phyloP scores from a whole-genome alignment of 257 asterid genomes.

The Eucommia ulmoides region DNA sequence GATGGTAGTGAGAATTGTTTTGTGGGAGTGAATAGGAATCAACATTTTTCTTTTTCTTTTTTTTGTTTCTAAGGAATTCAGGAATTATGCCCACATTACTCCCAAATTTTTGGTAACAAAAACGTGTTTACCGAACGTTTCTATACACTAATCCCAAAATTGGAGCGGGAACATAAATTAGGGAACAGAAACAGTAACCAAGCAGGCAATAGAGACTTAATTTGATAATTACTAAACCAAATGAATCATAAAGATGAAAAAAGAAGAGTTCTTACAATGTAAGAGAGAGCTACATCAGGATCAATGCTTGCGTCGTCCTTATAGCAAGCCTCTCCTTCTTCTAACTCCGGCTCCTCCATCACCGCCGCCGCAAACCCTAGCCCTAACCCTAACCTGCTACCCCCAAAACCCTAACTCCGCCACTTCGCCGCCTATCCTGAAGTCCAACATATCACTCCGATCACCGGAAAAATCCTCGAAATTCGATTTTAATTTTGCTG shows the following conservation, averaged over 20 bases:
- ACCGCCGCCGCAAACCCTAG: conserved; percentile 23
- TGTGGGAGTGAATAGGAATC: too few relatives aligned
- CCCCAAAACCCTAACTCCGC: conserved; percentile 38
- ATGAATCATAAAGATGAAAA: neutral
- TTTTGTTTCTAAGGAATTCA: too few relatives aligned
- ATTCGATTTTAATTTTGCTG: conserved; percentile 25
- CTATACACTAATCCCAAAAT: neutral
- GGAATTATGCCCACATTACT: neutral
- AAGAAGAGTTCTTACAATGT: conserved; percentile 62
- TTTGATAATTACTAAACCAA: neutral
- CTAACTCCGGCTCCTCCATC: conserved; percentile 59
- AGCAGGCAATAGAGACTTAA: neutral
- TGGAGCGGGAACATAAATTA: neutral
- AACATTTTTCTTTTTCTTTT: too few relatives aligned
- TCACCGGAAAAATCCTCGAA: conserved; percentile 33
- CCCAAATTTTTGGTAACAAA: neutral
- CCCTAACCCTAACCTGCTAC: conserved; percentile 20
- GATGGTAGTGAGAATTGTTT: too few relatives aligned
- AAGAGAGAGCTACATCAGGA: conserved; percentile 72
- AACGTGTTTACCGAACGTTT: neutral
- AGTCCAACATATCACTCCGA: conserved; percentile 59
- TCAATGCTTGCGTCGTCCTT: conserved; percentile 51
- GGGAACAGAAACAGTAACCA: neutral
- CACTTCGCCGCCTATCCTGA: conserved; percentile 37
- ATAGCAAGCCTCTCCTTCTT: conserved; percentile 76